These are phyloP conservation scores for Cadophora sp. DNA, from an alignment of 2,329 filamentous ascomycete genomes.

Conservation along the genomic window DNA sequence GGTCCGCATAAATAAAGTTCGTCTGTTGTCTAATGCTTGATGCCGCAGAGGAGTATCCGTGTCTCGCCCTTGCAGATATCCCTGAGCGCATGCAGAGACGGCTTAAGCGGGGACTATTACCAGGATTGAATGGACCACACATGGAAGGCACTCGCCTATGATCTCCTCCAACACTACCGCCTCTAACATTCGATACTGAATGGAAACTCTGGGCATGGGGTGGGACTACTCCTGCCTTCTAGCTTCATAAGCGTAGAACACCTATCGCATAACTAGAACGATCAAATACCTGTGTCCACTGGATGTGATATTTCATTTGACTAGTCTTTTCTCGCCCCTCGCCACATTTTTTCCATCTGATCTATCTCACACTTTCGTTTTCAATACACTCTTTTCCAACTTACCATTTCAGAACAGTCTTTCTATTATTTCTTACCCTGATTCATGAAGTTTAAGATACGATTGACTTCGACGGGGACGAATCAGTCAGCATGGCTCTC, in stretches of 20 bases:
- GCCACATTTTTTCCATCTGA: not conserved
- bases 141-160: not conserved
- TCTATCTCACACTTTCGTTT: not conserved
- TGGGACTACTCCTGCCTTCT: not conserved
- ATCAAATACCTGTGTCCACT: not conserved
- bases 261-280: constrained; percentile 17
- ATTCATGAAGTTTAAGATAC: constrained; percentile 18
- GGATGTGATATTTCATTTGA: constrained; percentile 20
- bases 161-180: not conserved
- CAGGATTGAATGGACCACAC: not conserved
- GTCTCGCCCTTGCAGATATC: constrained; percentile 8
- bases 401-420: not conserved
- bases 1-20: constrained; percentile 1
- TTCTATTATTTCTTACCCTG: not conserved
- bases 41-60: not conserved
- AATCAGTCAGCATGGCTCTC: constrained; percentile 17
- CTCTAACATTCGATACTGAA: not conserved
- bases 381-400: not conserved
- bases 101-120: not conserved
- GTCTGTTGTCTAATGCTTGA: constrained; percentile 1
- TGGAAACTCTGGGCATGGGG: not conserved
- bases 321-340: not conserved
- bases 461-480: constrained; percentile 15
- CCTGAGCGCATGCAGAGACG: not conserved
- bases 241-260: constrained; percentile 4